These are phyloP conservation scores for Ustilago curta DNA, from an alignment of 1,284 basidiomycete genomes.

Conservation along the genomic window DNA sequence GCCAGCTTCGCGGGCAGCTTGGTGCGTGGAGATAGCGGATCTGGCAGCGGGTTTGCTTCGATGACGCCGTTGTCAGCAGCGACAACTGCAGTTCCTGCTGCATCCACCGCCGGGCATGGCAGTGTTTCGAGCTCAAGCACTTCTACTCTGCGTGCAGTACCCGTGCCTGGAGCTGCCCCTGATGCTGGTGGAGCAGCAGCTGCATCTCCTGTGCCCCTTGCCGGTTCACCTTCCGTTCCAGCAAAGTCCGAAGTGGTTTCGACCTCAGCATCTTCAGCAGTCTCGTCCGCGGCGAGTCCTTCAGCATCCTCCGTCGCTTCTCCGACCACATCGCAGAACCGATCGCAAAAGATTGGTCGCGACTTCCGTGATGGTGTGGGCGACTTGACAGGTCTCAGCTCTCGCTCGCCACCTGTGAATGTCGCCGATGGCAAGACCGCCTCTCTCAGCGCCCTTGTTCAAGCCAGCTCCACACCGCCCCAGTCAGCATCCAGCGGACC, in stretches of 20 bases:
- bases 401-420: constrained; percentile 42
- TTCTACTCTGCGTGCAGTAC: constrained; percentile 22
- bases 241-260: constrained; percentile 23
- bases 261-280: constrained; percentile 23
- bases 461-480: constrained; percentile 34
- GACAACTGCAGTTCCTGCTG: constrained; percentile 2
- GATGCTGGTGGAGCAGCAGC: background rate
- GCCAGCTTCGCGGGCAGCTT: constrained; percentile 34
- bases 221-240: constrained; percentile 10
- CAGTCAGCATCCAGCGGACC: constrained; percentile 19
- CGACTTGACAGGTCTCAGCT: constrained; percentile 49
- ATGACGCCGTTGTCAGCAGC: constrained; percentile 25
- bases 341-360: constrained; percentile 43
- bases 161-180: constrained; percentile 7
- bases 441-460: constrained; percentile 19
- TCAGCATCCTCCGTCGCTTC: constrained; percentile 8
- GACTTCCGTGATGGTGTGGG: constrained; percentile 51
- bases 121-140: constrained; percentile 44
- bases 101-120: constrained; percentile 16
- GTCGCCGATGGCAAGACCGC: constrained; percentile 23
- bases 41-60: constrained; percentile 27
- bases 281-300: constrained; percentile 20
- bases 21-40: constrained; percentile 25
- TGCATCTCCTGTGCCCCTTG: constrained; percentile 9
- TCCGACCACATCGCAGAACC: constrained; percentile 23